Conservation (phyloP, 2,329 filamentous ascomycete genomes). For the Aureobasidium sp. region DNA sequence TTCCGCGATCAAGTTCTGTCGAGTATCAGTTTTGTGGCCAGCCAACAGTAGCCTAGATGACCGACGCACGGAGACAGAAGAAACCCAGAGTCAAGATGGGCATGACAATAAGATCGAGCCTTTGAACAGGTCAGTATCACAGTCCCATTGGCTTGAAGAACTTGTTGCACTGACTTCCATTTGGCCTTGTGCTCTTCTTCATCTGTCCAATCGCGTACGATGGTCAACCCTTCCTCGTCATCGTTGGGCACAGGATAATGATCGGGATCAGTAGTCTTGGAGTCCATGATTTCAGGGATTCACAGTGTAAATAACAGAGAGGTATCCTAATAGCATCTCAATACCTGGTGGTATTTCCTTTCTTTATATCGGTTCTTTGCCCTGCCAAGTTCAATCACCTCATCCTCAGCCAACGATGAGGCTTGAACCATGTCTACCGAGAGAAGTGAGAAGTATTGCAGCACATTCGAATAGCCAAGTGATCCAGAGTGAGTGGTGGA, state of each 20-base stretch:
- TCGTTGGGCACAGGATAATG: not conserved
- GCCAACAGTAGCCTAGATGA: not conserved
- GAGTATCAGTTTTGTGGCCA: not conserved
- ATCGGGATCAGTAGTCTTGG: not conserved
- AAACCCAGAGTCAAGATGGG: conserved; percentile 29
- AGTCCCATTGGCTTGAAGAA: not conserved
- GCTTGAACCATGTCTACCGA: not conserved
- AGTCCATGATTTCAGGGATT: not conserved
- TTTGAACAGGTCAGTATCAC: conserved; percentile 11
- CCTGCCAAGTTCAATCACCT: conserved; percentile 10
- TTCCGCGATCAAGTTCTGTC: conserved; percentile 26
- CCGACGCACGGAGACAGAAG: conserved; percentile 26
- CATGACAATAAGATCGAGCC: conserved; percentile 29
- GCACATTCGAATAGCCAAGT: not conserved
- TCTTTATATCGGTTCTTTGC: not conserved
- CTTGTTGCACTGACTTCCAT: conserved; percentile 23
- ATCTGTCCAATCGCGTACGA: conserved; percentile 23
- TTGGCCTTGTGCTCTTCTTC: conserved; percentile 27
- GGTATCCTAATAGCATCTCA: not conserved
- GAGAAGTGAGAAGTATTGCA: not conserved
- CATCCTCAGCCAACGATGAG: not conserved
- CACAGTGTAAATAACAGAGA: not conserved
- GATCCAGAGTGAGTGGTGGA: not conserved
- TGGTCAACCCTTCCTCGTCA: conserved; percentile 2
- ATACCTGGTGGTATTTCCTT: not conserved